Evolutionary conservation across 2,329 filamentous ascomycete genomes (phyloP).

Genomic region (Aspergillus aculeatus): DNA sequence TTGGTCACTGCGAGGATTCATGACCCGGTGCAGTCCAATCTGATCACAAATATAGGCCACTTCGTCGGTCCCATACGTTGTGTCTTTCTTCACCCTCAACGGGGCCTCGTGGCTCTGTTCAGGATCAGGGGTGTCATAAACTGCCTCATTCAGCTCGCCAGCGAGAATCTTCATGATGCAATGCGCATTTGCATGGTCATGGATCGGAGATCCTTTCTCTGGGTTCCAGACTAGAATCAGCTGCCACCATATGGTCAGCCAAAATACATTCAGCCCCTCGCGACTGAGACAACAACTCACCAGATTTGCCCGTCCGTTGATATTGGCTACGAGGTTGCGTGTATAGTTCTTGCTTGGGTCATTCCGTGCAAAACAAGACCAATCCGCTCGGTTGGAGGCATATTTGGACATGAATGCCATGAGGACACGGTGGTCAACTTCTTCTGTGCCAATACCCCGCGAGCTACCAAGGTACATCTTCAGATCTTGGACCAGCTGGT

Average conservation of each 20-base stretch:
- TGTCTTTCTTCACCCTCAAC: constrained; percentile 26
- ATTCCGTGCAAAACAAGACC: constrained; percentile 30
- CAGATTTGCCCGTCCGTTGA: constrained; percentile 35
- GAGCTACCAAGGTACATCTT: constrained; percentile 29
- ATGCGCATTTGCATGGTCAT: constrained; percentile 39
- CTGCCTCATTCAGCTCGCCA: constrained; percentile 29
- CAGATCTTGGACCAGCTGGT: constrained; percentile 27
- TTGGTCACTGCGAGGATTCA: constrained; percentile 27
- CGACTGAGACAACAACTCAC: constrained; percentile 13
- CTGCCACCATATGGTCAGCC: constrained; percentile 15
- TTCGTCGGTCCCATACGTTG: constrained; percentile 25
- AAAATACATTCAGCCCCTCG: not conserved
- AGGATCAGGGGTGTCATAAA: constrained; percentile 23
- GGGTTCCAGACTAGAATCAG: constrained; percentile 37
- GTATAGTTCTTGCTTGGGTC: constrained; percentile 36
- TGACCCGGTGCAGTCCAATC: constrained; percentile 33
- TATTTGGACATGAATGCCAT: constrained; percentile 30
- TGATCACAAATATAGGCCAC: constrained; percentile 35
- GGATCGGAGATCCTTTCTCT: constrained; percentile 35
- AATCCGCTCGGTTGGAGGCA: constrained; percentile 27
- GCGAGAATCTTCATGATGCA: constrained; percentile 39
- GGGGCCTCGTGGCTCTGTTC: constrained; percentile 15
- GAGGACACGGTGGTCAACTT: constrained; percentile 27
- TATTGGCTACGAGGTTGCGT: constrained; percentile 33
- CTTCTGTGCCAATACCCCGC: constrained; percentile 25